Percentiles rank a stretch among this genome's conserved stretches.
Evolutionary conservation across 2,329 filamentous ascomycete genomes (phyloP).

Genomic region (Penicillium sp.): DNA sequence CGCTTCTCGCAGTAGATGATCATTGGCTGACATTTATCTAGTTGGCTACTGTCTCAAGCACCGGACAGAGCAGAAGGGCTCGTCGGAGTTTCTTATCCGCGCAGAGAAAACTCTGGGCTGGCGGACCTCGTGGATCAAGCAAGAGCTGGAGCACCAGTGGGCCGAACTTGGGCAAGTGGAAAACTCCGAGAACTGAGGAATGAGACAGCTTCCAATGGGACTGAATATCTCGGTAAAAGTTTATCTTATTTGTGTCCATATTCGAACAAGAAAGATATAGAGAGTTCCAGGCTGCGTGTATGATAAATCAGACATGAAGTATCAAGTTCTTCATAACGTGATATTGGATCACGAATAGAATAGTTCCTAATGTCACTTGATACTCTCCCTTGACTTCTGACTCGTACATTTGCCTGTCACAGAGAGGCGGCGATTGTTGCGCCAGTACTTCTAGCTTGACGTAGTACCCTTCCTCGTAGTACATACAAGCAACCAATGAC

Average conservation of each 20-base stretch:
- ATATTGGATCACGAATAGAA: neutral
- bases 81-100: conserved; percentile 32
- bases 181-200: neutral
- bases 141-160: conserved; percentile 37
- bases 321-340: neutral
- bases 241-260: neutral
- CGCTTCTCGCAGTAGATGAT: too few relatives aligned
- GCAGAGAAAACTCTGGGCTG: conserved; percentile 37
- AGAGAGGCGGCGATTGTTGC: neutral
- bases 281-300: too few relatives aligned
- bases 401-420: neutral
- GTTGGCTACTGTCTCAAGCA: conserved; percentile 40
- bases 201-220: neutral
- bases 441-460: too few relatives aligned
- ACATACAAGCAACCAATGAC: neutral
- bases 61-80: conserved; percentile 33
- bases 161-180: conserved; percentile 30
- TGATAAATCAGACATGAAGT: too few relatives aligned
- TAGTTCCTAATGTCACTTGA: neutral
- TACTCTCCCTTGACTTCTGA: too few relatives aligned
- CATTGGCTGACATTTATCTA: conserved; percentile 17
- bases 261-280: neutral
- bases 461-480: too few relatives aligned
- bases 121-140: conserved; percentile 38
- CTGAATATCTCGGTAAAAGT: neutral